Evolutionary conservation across 148 eudicot genomes (phyloP).

Genomic region (Cornus controversa): DNA sequence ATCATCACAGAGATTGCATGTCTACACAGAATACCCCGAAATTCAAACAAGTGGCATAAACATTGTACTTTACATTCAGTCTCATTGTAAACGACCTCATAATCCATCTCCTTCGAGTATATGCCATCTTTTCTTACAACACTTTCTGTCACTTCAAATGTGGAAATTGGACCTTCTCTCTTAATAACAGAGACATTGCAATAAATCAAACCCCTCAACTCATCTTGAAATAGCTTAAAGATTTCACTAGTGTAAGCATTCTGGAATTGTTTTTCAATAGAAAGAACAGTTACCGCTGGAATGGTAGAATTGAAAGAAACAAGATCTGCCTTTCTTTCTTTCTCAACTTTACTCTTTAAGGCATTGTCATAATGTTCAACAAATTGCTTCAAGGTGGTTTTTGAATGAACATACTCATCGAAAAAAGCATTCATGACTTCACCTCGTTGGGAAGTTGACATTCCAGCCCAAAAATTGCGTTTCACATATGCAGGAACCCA

Average conservation of each 20-base stretch:
- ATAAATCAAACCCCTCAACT: no score
- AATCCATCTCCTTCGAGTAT: no score
- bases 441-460: neutral
- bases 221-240: no score
- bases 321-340: neutral
- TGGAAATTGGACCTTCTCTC: no score
- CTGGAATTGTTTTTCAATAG: conserved; percentile 2
- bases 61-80: neutral
- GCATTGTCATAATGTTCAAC: neutral
- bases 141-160: no score
- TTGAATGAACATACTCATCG: neutral
- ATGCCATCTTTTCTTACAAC: no score
- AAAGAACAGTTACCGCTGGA: neutral
- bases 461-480: conserved; percentile 3
- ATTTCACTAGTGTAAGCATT: neutral
- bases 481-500: conserved; percentile 5
- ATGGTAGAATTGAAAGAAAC: neutral
- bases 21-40: conserved; percentile 5
- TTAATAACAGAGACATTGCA: no score
- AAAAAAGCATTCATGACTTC: neutral
- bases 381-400: conserved; percentile 8
- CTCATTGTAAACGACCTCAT: no score
- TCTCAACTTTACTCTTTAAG: neutral
- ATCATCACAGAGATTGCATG: neutral
- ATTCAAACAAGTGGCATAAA: conserved; percentile 4